phyloP scores from a whole-genome alignment of 2,329 filamentous ascomycete species.

The Rugonectria rugulosa region DNA sequence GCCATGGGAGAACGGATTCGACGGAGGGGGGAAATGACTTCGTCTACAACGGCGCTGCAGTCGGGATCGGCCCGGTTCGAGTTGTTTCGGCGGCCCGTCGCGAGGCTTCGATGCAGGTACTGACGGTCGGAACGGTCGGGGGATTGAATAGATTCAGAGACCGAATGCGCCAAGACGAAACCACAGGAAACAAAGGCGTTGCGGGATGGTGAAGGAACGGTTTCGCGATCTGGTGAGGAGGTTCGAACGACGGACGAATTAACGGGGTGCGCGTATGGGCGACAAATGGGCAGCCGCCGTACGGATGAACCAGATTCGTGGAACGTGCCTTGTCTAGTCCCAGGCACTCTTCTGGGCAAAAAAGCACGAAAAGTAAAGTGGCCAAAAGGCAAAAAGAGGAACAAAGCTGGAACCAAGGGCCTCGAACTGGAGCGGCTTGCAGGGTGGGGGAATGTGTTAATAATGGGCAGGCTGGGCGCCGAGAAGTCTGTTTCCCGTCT shows the following conservation, averaged over 20 bases:
- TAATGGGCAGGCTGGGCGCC: constrained; percentile 21
- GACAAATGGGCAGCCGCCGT: constrained; percentile 12
- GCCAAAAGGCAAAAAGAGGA: neutral
- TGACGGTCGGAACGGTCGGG: neutral
- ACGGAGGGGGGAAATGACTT: neutral
- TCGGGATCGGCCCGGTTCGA: constrained; percentile 7
- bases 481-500: constrained; percentile 17
- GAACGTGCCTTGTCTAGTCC: constrained; percentile 28
- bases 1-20: constrained; percentile 30
- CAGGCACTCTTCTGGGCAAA: constrained; percentile 21
- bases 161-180: neutral
- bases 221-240: neutral
- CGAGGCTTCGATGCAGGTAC: neutral
- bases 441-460: constrained; percentile 19
- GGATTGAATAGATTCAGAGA: neutral
- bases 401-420: constrained; percentile 2
- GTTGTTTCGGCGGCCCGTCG: constrained; percentile 8
- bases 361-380: constrained; percentile 6
- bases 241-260: neutral
- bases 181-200: neutral
- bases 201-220: neutral
- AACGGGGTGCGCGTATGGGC: constrained; percentile 15
- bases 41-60: neutral
- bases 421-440: constrained; percentile 8
- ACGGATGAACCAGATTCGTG: constrained; percentile 23